Base-by-base conservation (phyloP, 805 yeast species). In the Candida krabiensis region DNA sequence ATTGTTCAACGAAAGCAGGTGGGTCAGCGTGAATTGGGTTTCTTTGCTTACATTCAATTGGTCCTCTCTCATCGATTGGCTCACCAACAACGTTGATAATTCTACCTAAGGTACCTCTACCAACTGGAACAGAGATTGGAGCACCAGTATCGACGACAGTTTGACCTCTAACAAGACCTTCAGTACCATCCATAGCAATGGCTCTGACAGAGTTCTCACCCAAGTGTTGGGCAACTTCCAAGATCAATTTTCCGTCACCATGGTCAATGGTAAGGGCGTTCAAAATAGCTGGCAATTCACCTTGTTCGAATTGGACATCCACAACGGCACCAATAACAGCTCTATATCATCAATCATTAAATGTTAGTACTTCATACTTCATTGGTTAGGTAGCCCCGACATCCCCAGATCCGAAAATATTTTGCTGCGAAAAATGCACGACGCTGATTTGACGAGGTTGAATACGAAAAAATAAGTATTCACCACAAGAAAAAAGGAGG, bases 171-270 rank as follows among this genome's bases (percentile, higher is more conserved):
- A 89, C 96, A 66, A 93, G 83, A 88, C 99, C 99, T 75, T 91
- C 98, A 60, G 99, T 93, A 87, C 98, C 98, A 73, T 93, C 99
- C 99, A 93, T 93, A 68, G 99, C 98, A 85, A 93, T 93, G 69
- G 99, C 85, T 85, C 99, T 91, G 70, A 93, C 98, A 61, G 98
- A 86, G 86, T 89, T 89, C 80, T 93, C 98, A 81, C 99, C 99
- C 73, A 93, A 83, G 76, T 93, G 99, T 80, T 93, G 99, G 63
- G 99, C 93, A 61, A 93, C 99, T 79, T 93, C 99, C 64, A 93
- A 82, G 55, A 93, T 89, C 67, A 93, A 83, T 64, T 79, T 78
- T 33, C 40, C 18, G 55, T 71, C 71, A 61, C 89, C 90, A 55
- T 77, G 71, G 69, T 87, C 80, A 67, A 93, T 80, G 71, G 86